Evolutionary conservation across 202 grass and related monocot species (phyloP), one percentile per base, ranked within the genome.

Genomic region (Bolboschoenoplectus hybrid): DNA sequence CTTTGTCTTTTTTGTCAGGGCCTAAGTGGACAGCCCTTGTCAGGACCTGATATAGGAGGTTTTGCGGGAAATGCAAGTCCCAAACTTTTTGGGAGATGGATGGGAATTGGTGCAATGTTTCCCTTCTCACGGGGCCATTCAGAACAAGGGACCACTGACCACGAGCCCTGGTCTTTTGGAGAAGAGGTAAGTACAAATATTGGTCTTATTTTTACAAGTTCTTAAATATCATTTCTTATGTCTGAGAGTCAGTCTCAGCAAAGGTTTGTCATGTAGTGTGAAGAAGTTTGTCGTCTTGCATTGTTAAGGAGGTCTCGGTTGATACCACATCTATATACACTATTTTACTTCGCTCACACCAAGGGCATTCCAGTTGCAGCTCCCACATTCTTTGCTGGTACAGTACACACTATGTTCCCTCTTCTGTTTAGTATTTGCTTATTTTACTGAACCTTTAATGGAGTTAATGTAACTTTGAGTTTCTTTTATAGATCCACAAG

Each of bases 141-240:
- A 41, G 93, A 95, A 90, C 87, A 89, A 71, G 84, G 89, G 81
- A 95, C 91, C 63, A 63, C 86, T 71, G 93, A 93, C 82, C 96
- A 98, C 41, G 93, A 98, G 41, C 96, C 96, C 84, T 98, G 96
- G 96, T 94, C 93, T 82, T 98, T 98, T 6, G 93, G 93, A n/a
- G 87, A 94, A 94, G 96, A 98, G 93, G 96, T 89, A 95, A 53
- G 14, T 19, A 47, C 57, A 85, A 35, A 80, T 69, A 26, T 84
- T 51, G 3, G 6, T 78, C 9, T 26, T 39, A 56, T 67, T 38
- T 47, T 70, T 83, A 9, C 4, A 85, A 39, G 1, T 14, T 16
- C 36, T 85, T 36, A 47, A 57, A 5, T 51, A 41, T 19, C 50
- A 38, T 72, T 71, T 60, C 7, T 38, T 46, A 32, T 76, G 41